Evolutionary conservation across 371 early-diverging fungal species (phyloP).

Genomic region (Cokeromyces recurvatus): DNA sequence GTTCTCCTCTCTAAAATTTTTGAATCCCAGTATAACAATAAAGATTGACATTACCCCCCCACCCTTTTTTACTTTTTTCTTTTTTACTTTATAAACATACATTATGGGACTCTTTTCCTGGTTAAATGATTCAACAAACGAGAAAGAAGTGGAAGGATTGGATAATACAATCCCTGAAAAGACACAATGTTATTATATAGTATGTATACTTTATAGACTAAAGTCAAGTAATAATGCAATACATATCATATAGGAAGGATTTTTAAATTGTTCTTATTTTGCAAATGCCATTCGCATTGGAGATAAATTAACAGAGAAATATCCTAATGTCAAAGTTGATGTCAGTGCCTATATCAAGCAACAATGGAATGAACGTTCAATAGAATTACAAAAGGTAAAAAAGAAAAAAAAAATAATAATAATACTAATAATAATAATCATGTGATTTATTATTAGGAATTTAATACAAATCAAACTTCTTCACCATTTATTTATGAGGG

Average conservation of each 20-base stretch:
- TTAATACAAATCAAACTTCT: slow-evolving; percentile 33
- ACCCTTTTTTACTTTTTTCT: slow-evolving; percentile 1
- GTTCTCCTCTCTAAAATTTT: too few relatives aligned
- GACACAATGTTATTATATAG: slow-evolving; percentile 43
- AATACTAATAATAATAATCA: too few relatives aligned
- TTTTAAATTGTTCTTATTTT: slow-evolving; percentile 42
- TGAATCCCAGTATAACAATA: too few relatives aligned
- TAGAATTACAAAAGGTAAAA: slow-evolving; percentile 38
- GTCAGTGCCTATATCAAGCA: slow-evolving; percentile 40
- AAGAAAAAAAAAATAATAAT: too few relatives aligned
- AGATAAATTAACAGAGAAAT: slow-evolving; percentile 27
- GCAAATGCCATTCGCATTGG: slow-evolving; percentile 38
- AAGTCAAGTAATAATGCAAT: too few relatives aligned
- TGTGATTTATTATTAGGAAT: too few relatives aligned
- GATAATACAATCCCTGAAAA: slow-evolving; percentile 36
- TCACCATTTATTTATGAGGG: slow-evolving; percentile 58
- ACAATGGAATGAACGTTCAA: slow-evolving; percentile 39
- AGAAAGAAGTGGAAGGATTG: slow-evolving; percentile 7
- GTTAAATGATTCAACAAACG: slow-evolving; percentile 9
- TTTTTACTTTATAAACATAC: not conserved
- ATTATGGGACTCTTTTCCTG: slow-evolving; percentile 31
- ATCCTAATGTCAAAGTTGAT: slow-evolving; percentile 38
- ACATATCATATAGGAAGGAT: slow-evolving; percentile 49
- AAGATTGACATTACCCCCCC: too few relatives aligned
- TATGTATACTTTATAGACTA: slow-evolving; percentile 15